Evolutionary conservation across 108 stramenopile genomes (phyloP).

Genomic region (Cylindrotheca fusiformis): DNA sequence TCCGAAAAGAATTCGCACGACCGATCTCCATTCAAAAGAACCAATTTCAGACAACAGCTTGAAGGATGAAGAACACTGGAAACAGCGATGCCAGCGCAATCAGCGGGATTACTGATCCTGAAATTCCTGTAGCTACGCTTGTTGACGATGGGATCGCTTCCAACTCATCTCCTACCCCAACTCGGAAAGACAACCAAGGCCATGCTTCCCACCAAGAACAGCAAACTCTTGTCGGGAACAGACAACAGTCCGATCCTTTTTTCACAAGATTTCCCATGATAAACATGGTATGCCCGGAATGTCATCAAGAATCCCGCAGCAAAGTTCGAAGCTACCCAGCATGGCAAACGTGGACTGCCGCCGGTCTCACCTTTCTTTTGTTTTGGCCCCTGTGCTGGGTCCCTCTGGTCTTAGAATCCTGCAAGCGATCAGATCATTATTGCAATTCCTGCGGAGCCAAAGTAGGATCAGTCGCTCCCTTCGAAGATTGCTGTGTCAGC

Average conservation of each 20-base stretch:
- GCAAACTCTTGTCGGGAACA: too few relatives aligned
- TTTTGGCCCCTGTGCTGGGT: conserved; percentile 46
- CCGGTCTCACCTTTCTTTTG: conserved; percentile 5
- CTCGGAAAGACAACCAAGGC: too few relatives aligned
- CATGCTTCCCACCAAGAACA: too few relatives aligned
- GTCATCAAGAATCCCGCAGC: conserved; percentile 23
- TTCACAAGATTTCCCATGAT: conserved; percentile 19
- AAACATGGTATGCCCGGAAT: conserved; percentile 21
- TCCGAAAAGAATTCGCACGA: too few relatives aligned
- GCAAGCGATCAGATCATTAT: conserved; percentile 41
- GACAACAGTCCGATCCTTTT: conserved; percentile 5
- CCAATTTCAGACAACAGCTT: too few relatives aligned
- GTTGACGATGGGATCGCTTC: too few relatives aligned
- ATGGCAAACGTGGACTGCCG: conserved; percentile 20
- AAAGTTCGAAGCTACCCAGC: conserved; percentile 9
- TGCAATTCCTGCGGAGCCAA: conserved; percentile 20
- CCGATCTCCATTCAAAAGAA: too few relatives aligned
- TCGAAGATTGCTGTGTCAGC: conserved; percentile 31
- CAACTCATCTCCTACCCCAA: too few relatives aligned
- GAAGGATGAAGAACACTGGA: too few relatives aligned
- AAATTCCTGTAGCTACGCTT: background rate
- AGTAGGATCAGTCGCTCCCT: conserved; percentile 26
- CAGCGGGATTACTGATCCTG: too few relatives aligned
- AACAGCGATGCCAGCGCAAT: too few relatives aligned
- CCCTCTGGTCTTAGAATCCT: conserved; percentile 31